phyloP scores from a whole-genome alignment of 2,329 filamentous ascomycete genomes.

The Colletotrichum magnum region DNA sequence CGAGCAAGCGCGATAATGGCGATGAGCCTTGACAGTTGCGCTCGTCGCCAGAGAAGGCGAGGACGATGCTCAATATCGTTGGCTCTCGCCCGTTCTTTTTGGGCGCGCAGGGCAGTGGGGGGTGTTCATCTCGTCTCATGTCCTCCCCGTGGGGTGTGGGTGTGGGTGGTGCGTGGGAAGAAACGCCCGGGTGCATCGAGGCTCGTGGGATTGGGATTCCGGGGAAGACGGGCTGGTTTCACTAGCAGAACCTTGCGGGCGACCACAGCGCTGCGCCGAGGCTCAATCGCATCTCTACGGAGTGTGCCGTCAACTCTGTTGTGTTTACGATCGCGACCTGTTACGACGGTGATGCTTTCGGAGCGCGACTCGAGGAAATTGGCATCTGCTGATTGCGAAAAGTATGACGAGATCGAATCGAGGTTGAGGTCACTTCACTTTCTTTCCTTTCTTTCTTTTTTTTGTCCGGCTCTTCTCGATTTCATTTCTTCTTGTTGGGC shows the following conservation, averaged over 20 bases:
- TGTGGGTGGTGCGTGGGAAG: neutral
- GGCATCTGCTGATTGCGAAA: neutral
- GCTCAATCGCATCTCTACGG: too few relatives aligned
- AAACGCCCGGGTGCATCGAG: slow-evolving; percentile 28
- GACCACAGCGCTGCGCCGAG: neutral
- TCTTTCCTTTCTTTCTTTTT: too few relatives aligned
- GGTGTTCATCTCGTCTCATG: slow-evolving; percentile 6
- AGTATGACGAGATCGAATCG: neutral
- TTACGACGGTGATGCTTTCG: slow-evolving; percentile 18
- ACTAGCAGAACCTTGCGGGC: slow-evolving; percentile 3
- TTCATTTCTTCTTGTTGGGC: neutral
- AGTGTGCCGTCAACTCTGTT: too few relatives aligned
- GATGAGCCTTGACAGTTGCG: slow-evolving; percentile 18
- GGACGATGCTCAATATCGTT: neutral
- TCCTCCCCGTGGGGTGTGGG: slow-evolving; percentile 2
- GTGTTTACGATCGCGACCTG: neutral
- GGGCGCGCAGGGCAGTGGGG: neutral
- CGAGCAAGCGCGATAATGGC: slow-evolving; percentile 22
- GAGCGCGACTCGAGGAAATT: slow-evolving; percentile 1
- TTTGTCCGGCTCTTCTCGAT: too few relatives aligned
- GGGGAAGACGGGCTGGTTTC: slow-evolving; percentile 33
- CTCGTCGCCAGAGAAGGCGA: neutral
- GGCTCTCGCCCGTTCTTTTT: neutral
- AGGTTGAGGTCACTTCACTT: neutral
- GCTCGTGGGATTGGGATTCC: slow-evolving; percentile 31